Evolutionary conservation across 371 early-diverging fungal genomes (phyloP), one percentile per base, ranked within the genome.

Genomic region (Chytridiales sp.): DNA sequence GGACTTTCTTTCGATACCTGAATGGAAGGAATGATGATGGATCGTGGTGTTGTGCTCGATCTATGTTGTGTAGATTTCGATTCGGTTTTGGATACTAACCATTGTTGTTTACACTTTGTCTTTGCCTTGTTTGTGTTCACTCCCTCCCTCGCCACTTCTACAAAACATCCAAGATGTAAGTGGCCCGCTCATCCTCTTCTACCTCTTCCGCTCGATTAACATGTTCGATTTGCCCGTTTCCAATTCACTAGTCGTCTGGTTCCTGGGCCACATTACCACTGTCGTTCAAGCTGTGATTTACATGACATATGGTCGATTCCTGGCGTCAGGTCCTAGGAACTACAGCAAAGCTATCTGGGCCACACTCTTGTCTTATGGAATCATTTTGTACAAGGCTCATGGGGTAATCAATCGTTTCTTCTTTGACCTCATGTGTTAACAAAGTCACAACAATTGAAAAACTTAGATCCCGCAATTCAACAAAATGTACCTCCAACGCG

Each of bases 301-400:
- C 50, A 30, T n/a, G 46, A 22, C 21, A n/a, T 64, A 22, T 26
- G 17, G 13, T 26, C n/a, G 19, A 19, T 31, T n/a, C 13, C 15
- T 50, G 32, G 6, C 11, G 21, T 78, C 61, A 63, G 76, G 51
- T 47, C 68, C 52, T 52, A 64, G 30, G 47, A 66, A 26, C 53
- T 90, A 90, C 64, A 70, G 66, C 40, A 67, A 76, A 50, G 90
- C 89, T 15, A 85, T 81, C 42, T 60, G 85, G 62, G 90, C 93
- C 8, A 87, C 91, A 4, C 56, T 89, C 6, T 52, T 87, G 30
- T 85, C 87, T 42, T 94, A 94, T 69, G 86, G 86, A 43, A 90
- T 94, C 30, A 91, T 93, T 49, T 81, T 92, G 51, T 91, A 89
- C 81, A 92, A 91, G 67, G 83, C 89, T 11, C 87, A 88, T 68